Base-by-base conservation (phyloP, 495 filamentous ascomycete genomes). In the Penicillium bialowiezense region DNA sequence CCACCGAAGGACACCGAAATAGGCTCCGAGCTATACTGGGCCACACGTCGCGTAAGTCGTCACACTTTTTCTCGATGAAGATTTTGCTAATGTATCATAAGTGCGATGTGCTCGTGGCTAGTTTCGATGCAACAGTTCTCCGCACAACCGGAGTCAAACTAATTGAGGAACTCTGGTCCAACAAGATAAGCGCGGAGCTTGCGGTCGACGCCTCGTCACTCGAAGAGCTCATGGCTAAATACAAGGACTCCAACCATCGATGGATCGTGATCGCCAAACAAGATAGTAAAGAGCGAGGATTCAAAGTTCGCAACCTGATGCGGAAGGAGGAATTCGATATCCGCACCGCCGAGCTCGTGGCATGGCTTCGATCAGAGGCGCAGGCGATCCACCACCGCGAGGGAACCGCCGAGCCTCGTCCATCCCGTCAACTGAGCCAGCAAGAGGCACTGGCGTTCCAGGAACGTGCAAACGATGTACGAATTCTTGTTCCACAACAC, bases 181-280 rank as follows among this genome's bases (percentile, higher is more conserved):
- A 88, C 58, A 83, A 86, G 50, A 88, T 96, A 59, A 91, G 82
- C 45, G 90, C 95, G n/a, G 93, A 97, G 71, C 78, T 98, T 8
- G 89, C 91, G 15, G 75, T 83, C 3, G 87, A 91, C 53, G 75
- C 84, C n/a, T 82, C 83, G 3, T 76, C 71, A 1, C 74, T 83
- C 1, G 90, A 97, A 70, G 85, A 90, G 49, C 77, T 95, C 1
- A 70, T 87, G 21, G 58, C 69, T 17, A 74, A 76, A 38, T 85
- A 88, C 47, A 78, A 73, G 60, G 83, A 90, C 56, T 85, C 91
- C 44, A 83, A 84, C 14, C 87, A 95, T 63, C 86, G 80, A 45
- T 97, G 91, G 86, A 83, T 96, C 47, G 77, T 96, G 15, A 84
- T 90, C 50, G 82, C 92, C 51, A 92, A 95, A 60, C 87, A 90